Evolutionary conservation across 257 asterid genomes (phyloP), one percentile per base, ranked within the genome.

Genomic region (Nyctanthes arbortristis): DNA sequence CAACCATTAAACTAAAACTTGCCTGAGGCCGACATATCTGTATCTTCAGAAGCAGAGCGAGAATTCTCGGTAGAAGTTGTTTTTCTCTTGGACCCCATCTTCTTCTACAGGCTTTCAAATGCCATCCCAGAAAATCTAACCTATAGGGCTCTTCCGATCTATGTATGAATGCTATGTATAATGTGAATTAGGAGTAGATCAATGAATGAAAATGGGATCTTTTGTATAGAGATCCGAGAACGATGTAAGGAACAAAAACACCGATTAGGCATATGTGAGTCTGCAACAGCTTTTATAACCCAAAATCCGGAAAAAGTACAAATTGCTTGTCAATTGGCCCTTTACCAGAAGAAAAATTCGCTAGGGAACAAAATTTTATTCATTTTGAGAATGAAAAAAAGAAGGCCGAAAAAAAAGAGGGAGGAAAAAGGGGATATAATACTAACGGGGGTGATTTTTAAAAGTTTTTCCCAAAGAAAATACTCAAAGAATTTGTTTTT

Each of bases 11-110:
- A 59, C 30, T 30, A 66, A 36, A 59, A 71, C 83, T 69, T 63
- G 74, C 89, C 87, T 28, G 89, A 79, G 73, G 81, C 81, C 78
- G 85, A 71, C 82, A 79, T 74, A 68, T 75, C 79, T 68, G 55
- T 79, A 30, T 66, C 70, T 52, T 52, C 59, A 14, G n/a, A 10
- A 52, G 30, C 13, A 22, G 59, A 52, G 36, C 36, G 64, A 22
- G 80, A 59, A 61, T 12, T 7, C 33, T 69, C 16, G 55, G 47
- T 52, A 34, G 78, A 60, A 57, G 45, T 68, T 33, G 65, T 56
- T 20, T 66, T 66, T 24, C 71, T 70, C 63, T 66, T 22, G 66
- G 78, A 78, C 18, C 73, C 80, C 82, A 69, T 80, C 30, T 34
- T 12, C 32, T 9, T 20, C 67, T 71, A 72, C 8, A 66, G 47